Evolutionary conservation across 2,329 filamentous ascomycete species (phyloP).

Genomic region (Harringtonia aguacate): DNA sequence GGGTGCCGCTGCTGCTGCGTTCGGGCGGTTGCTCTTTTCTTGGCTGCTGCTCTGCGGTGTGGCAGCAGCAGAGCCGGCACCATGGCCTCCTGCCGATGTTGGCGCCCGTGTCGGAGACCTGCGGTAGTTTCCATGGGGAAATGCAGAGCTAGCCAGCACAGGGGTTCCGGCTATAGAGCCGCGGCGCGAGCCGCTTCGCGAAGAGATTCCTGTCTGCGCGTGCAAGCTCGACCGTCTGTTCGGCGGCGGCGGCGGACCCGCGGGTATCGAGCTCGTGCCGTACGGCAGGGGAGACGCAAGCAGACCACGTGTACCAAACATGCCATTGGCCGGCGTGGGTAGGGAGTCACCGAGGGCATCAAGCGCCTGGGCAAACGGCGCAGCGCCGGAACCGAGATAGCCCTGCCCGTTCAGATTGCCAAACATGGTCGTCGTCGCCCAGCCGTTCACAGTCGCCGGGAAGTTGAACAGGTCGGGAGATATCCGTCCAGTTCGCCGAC

Average conservation of each 20-base stretch:
- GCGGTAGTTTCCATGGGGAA: slow-evolving; percentile 11
- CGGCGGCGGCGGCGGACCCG: slow-evolving; percentile 34
- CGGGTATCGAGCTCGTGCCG: slow-evolving; percentile 8
- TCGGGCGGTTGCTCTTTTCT: slow-evolving; percentile 10
- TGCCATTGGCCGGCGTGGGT: slow-evolving; percentile 25
- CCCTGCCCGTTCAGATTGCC: slow-evolving; percentile 25
- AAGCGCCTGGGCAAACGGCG: slow-evolving; percentile 21
- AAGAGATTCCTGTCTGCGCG: slow-evolving; percentile 28
- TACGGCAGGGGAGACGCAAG: slow-evolving; percentile 18
- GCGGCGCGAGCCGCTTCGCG: slow-evolving; percentile 10
- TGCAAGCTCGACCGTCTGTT: slow-evolving; percentile 43
- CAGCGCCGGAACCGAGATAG: slow-evolving; percentile 18
- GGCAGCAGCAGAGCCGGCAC: not conserved
- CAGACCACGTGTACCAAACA: slow-evolving; percentile 22
- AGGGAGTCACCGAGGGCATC: slow-evolving; percentile 37
- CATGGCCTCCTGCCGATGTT: too few species aligned
- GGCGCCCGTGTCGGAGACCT: slow-evolving; percentile 15
- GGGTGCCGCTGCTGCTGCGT: slow-evolving; percentile 1
- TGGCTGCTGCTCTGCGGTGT: slow-evolving; percentile 16
- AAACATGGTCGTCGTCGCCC: slow-evolving; percentile 38
- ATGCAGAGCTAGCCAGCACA: not conserved
- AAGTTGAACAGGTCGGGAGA: slow-evolving; percentile 48
- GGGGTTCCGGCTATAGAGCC: not conserved
- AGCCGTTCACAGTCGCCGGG: slow-evolving; percentile 26
- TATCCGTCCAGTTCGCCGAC: slow-evolving; percentile 12